A percentile compares a stretch with the other conserved stretches of the same genome.
phyloP scores from a whole-genome alignment of 805 yeast genomes.

The Nakazawaea anatomiae region DNA sequence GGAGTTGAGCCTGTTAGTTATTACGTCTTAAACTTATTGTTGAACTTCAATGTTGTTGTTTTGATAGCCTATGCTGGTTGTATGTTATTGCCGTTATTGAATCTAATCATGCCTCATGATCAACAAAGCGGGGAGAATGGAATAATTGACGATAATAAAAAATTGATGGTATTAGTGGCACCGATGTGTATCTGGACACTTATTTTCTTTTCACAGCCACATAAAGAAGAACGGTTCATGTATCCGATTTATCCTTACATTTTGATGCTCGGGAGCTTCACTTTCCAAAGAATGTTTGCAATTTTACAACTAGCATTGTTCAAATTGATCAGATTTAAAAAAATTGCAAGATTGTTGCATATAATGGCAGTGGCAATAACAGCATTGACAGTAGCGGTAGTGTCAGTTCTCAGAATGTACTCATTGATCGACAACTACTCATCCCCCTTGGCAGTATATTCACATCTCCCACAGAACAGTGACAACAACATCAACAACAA shows the following conservation, averaged over 20 bases:
- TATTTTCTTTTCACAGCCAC: constrained; percentile 72
- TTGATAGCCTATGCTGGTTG: constrained; percentile 36
- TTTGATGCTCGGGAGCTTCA: constrained; percentile 54
- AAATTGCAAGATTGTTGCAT: neutral
- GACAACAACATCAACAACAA: no score
- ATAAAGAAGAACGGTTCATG: constrained; percentile 87
- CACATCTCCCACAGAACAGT: constrained; percentile 20
- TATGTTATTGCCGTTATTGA: constrained; percentile 23
- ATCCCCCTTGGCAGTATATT: constrained; percentile 63
- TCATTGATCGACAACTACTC: constrained; percentile 63
- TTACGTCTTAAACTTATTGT: constrained; percentile 58
- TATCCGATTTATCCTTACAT: constrained; percentile 80
- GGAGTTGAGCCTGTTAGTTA: constrained; percentile 79
- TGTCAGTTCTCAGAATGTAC: constrained; percentile 46
- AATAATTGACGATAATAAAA: constrained; percentile 2
- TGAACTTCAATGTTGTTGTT: constrained; percentile 65
- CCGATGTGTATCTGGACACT: constrained; percentile 64
- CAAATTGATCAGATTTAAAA: neutral
- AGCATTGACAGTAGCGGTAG: constrained; percentile 14
- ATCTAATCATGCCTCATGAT: constrained; percentile 14
- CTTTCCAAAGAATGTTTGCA: constrained; percentile 20
- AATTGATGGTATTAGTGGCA: constrained; percentile 21
- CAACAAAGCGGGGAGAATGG: no score
- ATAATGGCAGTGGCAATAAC: constrained; percentile 5
- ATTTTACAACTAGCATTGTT: constrained; percentile 2